A percentile compares a stretch with the other conserved stretches of the same genome.
phyloP scores from a whole-genome alignment of 371 early-diverging fungal genomes.

The Batrachochytrium dendrobatidis region DNA sequence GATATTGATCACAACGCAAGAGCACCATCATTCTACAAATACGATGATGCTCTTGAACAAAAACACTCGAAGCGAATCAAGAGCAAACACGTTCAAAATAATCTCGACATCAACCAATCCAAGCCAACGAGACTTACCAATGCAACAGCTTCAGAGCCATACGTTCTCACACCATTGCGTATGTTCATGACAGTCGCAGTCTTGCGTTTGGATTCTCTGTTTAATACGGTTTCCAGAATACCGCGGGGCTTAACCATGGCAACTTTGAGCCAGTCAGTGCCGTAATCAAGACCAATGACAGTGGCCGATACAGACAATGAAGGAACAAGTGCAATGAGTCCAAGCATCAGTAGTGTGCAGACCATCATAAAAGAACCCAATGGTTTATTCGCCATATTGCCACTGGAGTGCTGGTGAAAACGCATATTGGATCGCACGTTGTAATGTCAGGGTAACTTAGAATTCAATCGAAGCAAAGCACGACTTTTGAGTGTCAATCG shows the following conservation, averaged over 20 bases:
- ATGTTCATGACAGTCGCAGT: constrained; percentile 77
- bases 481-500: no score
- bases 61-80: no score
- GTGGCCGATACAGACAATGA: constrained; percentile 9
- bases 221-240: constrained; percentile 87
- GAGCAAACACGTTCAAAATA: no score
- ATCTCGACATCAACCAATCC: no score
- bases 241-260: constrained; percentile 86
- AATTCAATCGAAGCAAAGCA: no score
- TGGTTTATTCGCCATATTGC: no score
- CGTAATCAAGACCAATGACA: constrained; percentile 93
- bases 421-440: no score
- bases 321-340: neutral
- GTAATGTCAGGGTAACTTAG: no score
- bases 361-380: neutral
- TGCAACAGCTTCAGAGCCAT: constrained; percentile 80
- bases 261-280: constrained; percentile 93
- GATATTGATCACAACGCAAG: neutral
- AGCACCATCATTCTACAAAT: no score
- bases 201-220: constrained; percentile 91
- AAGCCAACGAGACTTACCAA: constrained; percentile 63
- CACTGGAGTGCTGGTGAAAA: no score
- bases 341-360: neutral
- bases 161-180: constrained; percentile 65
- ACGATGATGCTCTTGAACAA: no score